phyloP scores from a whole-genome alignment of 495 filamentous ascomycete species.

The Lentithecium fluviatile region DNA sequence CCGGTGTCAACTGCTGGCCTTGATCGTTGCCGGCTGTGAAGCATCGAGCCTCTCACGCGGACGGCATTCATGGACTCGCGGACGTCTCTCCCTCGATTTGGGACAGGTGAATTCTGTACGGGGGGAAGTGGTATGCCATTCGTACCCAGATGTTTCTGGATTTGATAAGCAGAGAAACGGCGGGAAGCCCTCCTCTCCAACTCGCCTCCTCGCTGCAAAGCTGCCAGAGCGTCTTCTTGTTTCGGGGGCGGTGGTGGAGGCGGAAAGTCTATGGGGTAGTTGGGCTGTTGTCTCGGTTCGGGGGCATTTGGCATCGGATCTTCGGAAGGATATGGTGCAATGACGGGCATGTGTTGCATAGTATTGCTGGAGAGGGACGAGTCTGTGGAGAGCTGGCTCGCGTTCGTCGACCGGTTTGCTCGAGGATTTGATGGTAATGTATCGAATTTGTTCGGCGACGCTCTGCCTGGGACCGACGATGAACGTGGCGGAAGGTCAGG shows the following conservation, averaged over 20 bases:
- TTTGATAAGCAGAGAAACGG: slow-evolving; percentile 92
- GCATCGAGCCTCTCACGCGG: slow-evolving; percentile 67
- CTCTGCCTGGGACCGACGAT: slow-evolving; percentile 43
- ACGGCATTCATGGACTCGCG: slow-evolving; percentile 92
- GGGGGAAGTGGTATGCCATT: slow-evolving; percentile 85
- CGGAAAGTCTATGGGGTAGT: slow-evolving; percentile 31
- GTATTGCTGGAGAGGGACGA: slow-evolving; percentile 66
- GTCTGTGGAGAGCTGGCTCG: slow-evolving; percentile 43
- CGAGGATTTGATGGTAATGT: slow-evolving; percentile 38
- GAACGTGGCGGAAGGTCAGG: slow-evolving; percentile 49
- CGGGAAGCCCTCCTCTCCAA: slow-evolving; percentile 91
- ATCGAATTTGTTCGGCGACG: slow-evolving; percentile 40
- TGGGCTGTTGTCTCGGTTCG: slow-evolving; percentile 64
- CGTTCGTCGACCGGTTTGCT: slow-evolving; percentile 49
- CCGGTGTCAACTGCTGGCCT: slow-evolving; percentile 56
- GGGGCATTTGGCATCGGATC: slow-evolving; percentile 53
- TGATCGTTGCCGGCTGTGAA: slow-evolving; percentile 63
- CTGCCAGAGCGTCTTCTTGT: slow-evolving; percentile 86
- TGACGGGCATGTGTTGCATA: slow-evolving; percentile 66
- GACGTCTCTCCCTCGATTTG: slow-evolving; percentile 83
- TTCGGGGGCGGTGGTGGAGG: slow-evolving; percentile 60
- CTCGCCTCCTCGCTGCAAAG: slow-evolving; percentile 85
- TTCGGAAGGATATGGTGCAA: slow-evolving; percentile 62
- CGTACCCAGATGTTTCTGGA: slow-evolving; percentile 85
- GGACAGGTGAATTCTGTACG: slow-evolving; percentile 77